Evolutionary conservation across 371 early-diverging fungal genomes (phyloP).

Genomic region (Scutellospora calospora): DNA sequence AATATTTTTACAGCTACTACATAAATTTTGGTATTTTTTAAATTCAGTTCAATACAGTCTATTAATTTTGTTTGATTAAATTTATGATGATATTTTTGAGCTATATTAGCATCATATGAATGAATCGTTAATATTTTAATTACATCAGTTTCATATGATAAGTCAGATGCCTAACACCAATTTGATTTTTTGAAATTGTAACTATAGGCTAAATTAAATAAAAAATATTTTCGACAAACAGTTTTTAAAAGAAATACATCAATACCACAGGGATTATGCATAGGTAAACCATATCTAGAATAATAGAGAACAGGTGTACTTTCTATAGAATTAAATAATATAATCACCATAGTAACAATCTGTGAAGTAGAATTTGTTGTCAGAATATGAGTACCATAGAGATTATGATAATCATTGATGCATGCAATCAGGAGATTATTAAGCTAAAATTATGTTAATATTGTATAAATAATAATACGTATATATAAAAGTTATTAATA

Average conservation of each 20-base stretch:
- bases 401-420: not conserved
- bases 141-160: not conserved
- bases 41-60: not conserved
- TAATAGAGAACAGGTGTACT: not conserved
- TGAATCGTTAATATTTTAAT: not conserved
- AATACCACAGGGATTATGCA: not conserved
- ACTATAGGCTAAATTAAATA: too few species aligned
- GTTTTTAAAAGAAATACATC: not conserved
- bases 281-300: not conserved
- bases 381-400: not conserved
- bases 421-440: not conserved
- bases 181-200: not conserved
- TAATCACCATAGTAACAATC: not conserved
- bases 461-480: too few species aligned
- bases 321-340: not conserved
- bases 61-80: constrained; percentile 12
- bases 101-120: not conserved
- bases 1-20: not conserved
- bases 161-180: too few species aligned
- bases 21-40: constrained; percentile 11
- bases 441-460: not conserved
- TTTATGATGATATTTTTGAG: not conserved
- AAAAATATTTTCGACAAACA: too few species aligned
- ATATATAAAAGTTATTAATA: too few species aligned
- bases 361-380: not conserved